These are phyloP conservation scores for Microcera coccophila DNA, from an alignment of 2,329 filamentous ascomycete genomes.

Conservation along the genomic window DNA sequence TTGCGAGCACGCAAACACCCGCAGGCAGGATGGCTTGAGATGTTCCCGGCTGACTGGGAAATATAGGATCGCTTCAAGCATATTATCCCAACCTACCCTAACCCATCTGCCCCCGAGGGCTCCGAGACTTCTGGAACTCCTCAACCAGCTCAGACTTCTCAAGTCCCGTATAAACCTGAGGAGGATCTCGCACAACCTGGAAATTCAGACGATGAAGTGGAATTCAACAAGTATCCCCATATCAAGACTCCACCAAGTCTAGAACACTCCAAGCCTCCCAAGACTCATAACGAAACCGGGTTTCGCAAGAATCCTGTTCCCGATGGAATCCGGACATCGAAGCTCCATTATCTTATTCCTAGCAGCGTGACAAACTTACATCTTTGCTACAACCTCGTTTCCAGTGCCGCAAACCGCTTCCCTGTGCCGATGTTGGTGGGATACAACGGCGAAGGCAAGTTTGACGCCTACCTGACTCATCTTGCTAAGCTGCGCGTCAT, in stretches of 20 bases:
- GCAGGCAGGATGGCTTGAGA: neutral
- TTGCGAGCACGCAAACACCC: no score
- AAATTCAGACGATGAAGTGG: no score
- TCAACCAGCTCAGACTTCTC: no score
- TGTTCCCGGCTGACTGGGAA: neutral
- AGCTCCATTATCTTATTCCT: constrained; percentile 38
- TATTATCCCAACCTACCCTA: constrained; percentile 2
- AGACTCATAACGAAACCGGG: neutral
- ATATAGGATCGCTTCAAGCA: constrained; percentile 4
- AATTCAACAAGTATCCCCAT: no score
- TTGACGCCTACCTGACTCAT: constrained; percentile 35
- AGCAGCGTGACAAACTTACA: constrained; percentile 35
- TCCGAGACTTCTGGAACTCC: no score
- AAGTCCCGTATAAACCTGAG: no score
- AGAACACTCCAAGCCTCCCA: neutral
- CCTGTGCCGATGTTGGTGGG: constrained; percentile 38
- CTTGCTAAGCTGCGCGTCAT: constrained; percentile 39
- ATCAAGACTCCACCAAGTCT: neutral
- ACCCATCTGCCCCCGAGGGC: neutral
- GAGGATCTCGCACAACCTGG: no score
- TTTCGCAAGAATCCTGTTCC: no score
- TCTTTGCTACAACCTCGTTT: constrained; percentile 38
- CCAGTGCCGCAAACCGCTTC: constrained; percentile 36
- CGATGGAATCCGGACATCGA: constrained; percentile 21
- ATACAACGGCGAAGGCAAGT: constrained; percentile 34